Percentiles rank a stretch among this genome's conserved stretches.
phyloP scores from a whole-genome alignment of 2,329 filamentous ascomycete species.

The Cytospora piceae region DNA sequence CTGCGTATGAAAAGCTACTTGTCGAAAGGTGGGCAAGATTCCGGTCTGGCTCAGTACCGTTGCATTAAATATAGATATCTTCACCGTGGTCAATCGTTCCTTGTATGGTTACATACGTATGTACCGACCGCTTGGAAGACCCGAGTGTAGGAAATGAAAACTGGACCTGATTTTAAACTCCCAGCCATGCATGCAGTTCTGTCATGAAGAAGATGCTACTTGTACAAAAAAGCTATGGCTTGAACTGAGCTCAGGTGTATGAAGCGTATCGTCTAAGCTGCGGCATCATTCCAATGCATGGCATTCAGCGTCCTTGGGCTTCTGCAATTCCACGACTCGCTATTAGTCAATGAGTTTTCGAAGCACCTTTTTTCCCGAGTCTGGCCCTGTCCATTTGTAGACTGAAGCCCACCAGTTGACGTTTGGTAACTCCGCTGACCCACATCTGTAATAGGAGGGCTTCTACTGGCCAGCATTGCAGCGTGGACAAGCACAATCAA shows the following conservation, averaged over 20 bases:
- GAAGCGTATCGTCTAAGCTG: too few species aligned
- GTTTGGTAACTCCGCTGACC: not conserved
- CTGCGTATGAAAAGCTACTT: not conserved
- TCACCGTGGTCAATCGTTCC: not conserved
- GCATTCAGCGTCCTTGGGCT: too few species aligned
- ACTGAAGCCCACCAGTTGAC: not conserved
- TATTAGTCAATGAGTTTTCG: too few species aligned
- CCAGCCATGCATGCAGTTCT: too few species aligned
- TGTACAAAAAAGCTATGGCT: too few species aligned
- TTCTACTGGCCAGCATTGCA: slow-evolving; percentile 8
- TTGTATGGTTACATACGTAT: not conserved
- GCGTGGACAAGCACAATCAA: slow-evolving; percentile 23
- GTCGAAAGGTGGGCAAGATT: not conserved
- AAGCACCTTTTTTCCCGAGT: not conserved
- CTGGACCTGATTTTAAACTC: too few species aligned
- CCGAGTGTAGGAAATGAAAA: too few species aligned
- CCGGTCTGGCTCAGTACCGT: not conserved
- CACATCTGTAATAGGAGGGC: not conserved
- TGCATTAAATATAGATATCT: not conserved
- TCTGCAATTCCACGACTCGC: too few species aligned
- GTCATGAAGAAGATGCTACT: too few species aligned
- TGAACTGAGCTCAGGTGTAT: too few species aligned
- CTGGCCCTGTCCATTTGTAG: not conserved
- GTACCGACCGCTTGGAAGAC: not conserved
- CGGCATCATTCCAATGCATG: too few species aligned